Percentiles rank a stretch among this genome's conserved stretches.
Conservation (phyloP, 2,329 filamentous ascomycete genomes). For the Fusarium sp. region DNA sequence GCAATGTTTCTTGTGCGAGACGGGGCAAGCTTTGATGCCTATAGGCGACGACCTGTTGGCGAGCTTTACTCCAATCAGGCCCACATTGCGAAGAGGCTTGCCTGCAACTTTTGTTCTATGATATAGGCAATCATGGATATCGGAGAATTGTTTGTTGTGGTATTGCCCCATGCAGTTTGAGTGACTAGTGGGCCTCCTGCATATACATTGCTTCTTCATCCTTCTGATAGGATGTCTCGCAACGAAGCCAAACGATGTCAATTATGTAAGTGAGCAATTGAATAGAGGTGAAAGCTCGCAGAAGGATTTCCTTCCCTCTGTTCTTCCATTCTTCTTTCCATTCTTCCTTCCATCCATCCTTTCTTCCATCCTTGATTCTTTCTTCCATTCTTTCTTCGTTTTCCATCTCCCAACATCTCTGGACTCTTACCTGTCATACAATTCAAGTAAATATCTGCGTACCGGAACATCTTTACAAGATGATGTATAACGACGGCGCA, state of each 20-base stretch:
- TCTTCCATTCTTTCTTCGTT: neutral
- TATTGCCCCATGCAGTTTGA: neutral
- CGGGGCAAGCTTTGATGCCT: neutral
- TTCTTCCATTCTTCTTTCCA: no score
- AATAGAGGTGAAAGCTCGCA: neutral
- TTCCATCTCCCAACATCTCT: no score
- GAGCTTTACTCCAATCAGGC: rapidly evolving
- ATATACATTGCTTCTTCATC: neutral
- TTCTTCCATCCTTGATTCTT: no score
- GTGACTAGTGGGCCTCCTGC: neutral
- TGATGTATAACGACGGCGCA: neutral
- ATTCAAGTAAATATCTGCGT: neutral
- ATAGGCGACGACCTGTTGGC: neutral
- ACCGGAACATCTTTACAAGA: neutral
- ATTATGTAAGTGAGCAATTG: rapidly evolving
- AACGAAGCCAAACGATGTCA: rapidly evolving
- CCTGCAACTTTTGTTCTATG: rapidly evolving
- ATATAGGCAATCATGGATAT: neutral
- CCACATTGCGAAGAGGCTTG: rapidly evolving
- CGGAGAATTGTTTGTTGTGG: neutral
- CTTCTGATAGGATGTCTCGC: neutral
- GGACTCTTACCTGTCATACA: rapidly evolving
- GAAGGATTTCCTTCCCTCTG: rapidly evolving
- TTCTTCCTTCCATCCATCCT: neutral
- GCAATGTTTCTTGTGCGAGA: no score